Conservation (phyloP, 2,329 filamentous ascomycete species). For the Zymoseptoria ardabiliae region DNA sequence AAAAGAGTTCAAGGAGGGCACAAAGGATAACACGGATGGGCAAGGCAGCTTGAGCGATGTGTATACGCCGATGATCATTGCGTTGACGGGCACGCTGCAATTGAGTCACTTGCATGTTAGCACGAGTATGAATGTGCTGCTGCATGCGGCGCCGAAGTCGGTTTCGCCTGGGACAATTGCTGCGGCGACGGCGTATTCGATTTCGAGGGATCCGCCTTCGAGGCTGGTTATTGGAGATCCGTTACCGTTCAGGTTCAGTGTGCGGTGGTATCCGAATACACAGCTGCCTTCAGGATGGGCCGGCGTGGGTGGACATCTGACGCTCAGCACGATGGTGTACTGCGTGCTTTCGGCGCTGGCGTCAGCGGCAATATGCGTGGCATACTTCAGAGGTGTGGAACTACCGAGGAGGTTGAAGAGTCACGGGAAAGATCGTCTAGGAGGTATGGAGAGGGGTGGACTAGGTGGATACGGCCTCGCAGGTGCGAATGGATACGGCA, state of each 20-base stretch:
- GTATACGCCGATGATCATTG: constrained; percentile 80
- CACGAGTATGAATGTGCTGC: constrained; percentile 79
- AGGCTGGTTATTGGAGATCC: constrained; percentile 83
- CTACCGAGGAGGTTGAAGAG: constrained; percentile 46
- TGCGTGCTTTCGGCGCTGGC: constrained; percentile 42
- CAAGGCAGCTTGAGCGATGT: constrained; percentile 34
- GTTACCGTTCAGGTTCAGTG: constrained; percentile 67
- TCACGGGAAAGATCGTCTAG: constrained; percentile 49
- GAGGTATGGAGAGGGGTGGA: constrained; percentile 33
- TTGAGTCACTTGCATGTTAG: constrained; percentile 83
- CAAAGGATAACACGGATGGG: constrained; percentile 30
- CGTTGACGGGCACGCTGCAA: constrained; percentile 82
- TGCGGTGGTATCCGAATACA: constrained; percentile 79
- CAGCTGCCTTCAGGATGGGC: constrained; percentile 54
- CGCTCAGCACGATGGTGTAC: constrained; percentile 43
- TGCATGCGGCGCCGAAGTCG: constrained; percentile 57
- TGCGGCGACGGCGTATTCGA: constrained; percentile 79
- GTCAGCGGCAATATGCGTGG: constrained; percentile 45
- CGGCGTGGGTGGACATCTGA: constrained; percentile 45
- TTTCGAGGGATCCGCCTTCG: constrained; percentile 49
- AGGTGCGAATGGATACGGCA: constrained; percentile 33
- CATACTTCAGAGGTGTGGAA: constrained; percentile 49
- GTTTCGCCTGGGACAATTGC: constrained; percentile 66
- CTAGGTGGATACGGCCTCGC: constrained; percentile 39
- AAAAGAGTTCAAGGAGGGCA: constrained; percentile 26